Conservation (phyloP, 129 eudicot genomes). For the Arctium minus region DNA sequence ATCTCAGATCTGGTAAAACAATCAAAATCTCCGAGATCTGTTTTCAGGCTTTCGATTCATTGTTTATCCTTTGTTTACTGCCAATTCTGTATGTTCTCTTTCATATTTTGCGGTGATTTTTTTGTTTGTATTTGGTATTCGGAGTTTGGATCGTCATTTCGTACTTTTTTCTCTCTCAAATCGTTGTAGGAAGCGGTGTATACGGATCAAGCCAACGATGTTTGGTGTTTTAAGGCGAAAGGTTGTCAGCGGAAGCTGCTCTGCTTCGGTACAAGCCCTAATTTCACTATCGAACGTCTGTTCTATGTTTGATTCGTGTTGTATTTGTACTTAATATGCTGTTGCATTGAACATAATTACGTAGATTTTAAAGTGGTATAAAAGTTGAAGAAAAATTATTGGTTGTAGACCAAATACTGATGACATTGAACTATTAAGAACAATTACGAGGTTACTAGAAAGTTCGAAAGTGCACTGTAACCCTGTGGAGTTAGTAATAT, state of each 20-base stretch:
- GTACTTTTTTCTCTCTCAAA: background rate
- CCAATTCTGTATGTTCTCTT: background rate
- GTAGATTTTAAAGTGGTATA: background rate
- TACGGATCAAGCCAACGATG: constrained; percentile 36
- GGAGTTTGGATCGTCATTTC: background rate
- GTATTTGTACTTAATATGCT: background rate
- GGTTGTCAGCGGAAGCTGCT: constrained; percentile 41
- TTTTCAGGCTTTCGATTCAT: background rate
- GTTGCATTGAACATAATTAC: background rate
- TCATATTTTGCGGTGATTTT: background rate
- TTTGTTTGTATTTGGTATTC: background rate
- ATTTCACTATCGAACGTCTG: background rate
- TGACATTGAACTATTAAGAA: background rate
- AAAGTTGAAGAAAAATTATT: background rate
- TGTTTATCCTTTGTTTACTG: background rate
- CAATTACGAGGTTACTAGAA: background rate
- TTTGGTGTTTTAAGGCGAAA: constrained; percentile 52
- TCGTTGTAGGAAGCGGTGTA: background rate
- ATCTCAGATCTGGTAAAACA: background rate
- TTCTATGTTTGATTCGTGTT: background rate
- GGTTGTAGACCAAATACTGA: background rate
- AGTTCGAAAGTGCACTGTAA: too few species aligned
- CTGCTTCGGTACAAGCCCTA: constrained; percentile 38
- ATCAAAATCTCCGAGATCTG: background rate
- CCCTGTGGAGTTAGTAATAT: background rate